Conservation (phyloP, 164 flowering plant species). For the Pachysandra terminalis region DNA sequence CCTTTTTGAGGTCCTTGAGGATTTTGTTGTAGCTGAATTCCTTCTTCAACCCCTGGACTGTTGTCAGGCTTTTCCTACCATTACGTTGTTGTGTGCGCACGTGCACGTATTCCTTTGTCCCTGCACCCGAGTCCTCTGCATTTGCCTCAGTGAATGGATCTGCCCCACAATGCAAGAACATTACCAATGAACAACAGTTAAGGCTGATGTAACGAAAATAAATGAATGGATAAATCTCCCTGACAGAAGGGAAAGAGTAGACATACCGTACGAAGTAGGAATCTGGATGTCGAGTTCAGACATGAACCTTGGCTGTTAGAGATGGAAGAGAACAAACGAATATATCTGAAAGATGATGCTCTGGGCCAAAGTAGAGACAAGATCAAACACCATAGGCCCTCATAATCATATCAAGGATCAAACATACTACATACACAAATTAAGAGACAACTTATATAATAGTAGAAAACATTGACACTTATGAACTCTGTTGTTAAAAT, state of each 20-base stretch:
- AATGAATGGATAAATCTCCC: too few species aligned
- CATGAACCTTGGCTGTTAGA: conserved; percentile 18
- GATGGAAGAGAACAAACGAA: conserved; percentile 4
- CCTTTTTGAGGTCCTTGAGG: conserved; percentile 41
- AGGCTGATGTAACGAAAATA: too few species aligned
- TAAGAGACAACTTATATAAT: too few species aligned
- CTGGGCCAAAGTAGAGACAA: conserved; percentile 1
- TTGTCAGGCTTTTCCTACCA: conserved; percentile 48
- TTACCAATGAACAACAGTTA: not conserved
- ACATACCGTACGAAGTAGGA: conserved; percentile 28
- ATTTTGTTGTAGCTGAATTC: conserved; percentile 44
- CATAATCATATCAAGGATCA: not conserved
- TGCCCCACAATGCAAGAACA: conserved; percentile 14
- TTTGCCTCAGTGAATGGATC: conserved; percentile 51
- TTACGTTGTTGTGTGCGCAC: conserved; percentile 38
- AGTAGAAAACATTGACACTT: too few species aligned
- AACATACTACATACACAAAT: too few species aligned
- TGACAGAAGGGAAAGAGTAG: not conserved
- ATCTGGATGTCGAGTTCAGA: conserved; percentile 29
- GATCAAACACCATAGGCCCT: not conserved
- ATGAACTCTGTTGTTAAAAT: too few species aligned
- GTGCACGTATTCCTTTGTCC: conserved; percentile 44
- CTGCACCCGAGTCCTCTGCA: conserved; percentile 42
- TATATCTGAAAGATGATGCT: not conserved
- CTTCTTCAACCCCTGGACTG: conserved; percentile 34